Evolutionary conservation across 257 asterid genomes (phyloP).

Genomic region (Osmanthus fragrans): DNA sequence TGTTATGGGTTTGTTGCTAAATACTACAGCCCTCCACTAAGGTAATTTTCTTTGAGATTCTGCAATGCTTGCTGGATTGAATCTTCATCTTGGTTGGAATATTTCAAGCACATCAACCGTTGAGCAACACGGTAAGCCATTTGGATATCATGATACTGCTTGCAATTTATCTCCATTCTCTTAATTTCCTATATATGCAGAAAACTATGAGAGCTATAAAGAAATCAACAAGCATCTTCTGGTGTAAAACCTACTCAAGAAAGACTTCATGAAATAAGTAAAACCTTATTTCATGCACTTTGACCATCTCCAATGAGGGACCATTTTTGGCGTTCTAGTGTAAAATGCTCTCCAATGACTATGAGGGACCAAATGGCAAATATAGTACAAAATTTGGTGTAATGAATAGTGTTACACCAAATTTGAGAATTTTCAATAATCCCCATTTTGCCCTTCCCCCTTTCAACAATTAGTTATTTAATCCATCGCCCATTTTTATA

Average conservation of each 20-base stretch:
- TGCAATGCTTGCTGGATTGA: conserved; percentile 74
- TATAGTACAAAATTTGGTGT: no score
- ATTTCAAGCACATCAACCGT: conserved; percentile 80
- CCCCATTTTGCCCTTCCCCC: no score
- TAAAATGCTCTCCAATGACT: no score
- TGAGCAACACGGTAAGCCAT: conserved; percentile 76
- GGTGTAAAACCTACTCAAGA: background rate
- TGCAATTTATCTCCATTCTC: conserved; percentile 58
- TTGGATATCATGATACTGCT: conserved; percentile 55
- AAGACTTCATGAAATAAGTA: background rate
- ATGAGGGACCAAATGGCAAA: no score
- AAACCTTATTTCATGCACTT: background rate
- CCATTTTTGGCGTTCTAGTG: no score
- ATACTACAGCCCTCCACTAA: conserved; percentile 46
- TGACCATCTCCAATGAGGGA: no score
- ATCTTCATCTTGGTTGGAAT: conserved; percentile 77
- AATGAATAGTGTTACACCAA: no score
- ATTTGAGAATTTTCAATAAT: no score
- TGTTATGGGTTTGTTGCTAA: background rate
- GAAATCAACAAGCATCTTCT: background rate
- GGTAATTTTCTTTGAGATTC: conserved; percentile 61
- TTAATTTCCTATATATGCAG: conserved; percentile 55
- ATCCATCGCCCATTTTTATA: no score
- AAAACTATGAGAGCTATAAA: background rate
- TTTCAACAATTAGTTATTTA: no score